Conservation (phyloP, 129 eudicot species). For the Saussurea involucrata region DNA sequence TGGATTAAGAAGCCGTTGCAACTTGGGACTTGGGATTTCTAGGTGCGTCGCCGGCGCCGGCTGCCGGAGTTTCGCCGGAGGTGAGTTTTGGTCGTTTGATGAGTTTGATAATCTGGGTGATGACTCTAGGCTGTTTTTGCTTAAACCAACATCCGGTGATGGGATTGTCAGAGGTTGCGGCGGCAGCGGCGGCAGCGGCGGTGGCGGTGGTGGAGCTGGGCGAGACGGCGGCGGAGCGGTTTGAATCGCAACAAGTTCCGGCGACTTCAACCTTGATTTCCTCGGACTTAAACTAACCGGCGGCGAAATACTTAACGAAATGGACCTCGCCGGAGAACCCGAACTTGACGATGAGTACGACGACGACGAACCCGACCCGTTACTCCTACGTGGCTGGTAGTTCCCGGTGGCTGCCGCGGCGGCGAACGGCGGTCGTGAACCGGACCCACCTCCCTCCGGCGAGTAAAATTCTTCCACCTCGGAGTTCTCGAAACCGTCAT, state of each 20-base stretch:
- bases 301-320: constrained; percentile 57
- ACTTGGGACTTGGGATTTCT: constrained; percentile 41
- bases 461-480: constrained; percentile 52
- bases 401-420: constrained; percentile 31
- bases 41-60: constrained; percentile 26
- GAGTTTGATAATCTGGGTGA: constrained; percentile 48
- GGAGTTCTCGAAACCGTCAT: constrained; percentile 20
- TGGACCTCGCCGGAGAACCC: constrained; percentile 58
- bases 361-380: constrained; percentile 40
- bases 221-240: constrained; percentile 41
- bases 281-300: constrained; percentile 64
- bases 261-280: constrained; percentile 54
- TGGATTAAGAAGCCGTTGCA: constrained; percentile 32
- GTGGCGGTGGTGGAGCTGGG: constrained; percentile 37
- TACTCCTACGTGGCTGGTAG: constrained; percentile 23
- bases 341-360: constrained; percentile 57
- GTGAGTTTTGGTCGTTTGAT: constrained; percentile 31
- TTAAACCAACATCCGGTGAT: constrained; percentile 46
- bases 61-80: constrained; percentile 35
- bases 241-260: constrained; percentile 51
- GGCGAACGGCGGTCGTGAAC: constrained; percentile 37
- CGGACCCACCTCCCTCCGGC: constrained; percentile 46
- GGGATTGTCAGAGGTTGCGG: background rate
- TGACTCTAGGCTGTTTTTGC: constrained; percentile 45
- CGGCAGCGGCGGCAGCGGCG: constrained; percentile 25